Conservation (phyloP, 2,329 filamentous ascomycete species). For the Botrytis tulipae region DNA sequence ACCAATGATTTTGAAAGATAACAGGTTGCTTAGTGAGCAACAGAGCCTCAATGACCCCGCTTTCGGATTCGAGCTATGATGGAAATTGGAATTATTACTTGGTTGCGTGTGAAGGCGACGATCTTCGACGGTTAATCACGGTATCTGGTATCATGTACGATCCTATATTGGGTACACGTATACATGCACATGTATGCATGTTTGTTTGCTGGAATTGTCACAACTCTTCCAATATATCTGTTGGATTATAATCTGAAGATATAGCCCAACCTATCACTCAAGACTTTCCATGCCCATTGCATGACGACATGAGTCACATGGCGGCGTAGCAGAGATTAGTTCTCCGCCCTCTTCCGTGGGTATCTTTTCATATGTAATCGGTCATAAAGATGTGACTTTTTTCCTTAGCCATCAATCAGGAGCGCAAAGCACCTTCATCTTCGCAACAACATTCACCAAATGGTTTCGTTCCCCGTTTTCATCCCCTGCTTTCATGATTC, state of each 20-base stretch:
- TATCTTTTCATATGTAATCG: neutral
- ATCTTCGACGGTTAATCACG: slow-evolving; percentile 1
- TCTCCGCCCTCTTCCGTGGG: neutral
- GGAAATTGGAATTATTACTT: neutral
- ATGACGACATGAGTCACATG: neutral
- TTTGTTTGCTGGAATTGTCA: slow-evolving; percentile 1
- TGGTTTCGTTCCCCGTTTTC: slow-evolving; percentile 61
- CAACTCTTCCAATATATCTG: neutral
- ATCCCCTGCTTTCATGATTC: slow-evolving; percentile 62
- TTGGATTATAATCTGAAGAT: slow-evolving; percentile 1
- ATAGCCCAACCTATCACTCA: neutral
- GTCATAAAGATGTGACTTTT: neutral
- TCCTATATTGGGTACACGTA: neutral
- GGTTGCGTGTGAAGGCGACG: neutral
- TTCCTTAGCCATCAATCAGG: slow-evolving; percentile 30
- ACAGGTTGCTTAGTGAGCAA: neutral
- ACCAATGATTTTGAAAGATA: neutral
- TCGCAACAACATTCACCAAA: slow-evolving; percentile 61
- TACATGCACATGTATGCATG: neutral
- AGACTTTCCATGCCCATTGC: neutral
- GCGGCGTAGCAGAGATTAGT: neutral
- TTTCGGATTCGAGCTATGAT: neutral
- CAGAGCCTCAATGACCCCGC: slow-evolving; percentile 2
- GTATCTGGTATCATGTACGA: neutral
- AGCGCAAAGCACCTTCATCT: slow-evolving; percentile 61